Evolutionary conservation across 805 yeast species (phyloP), one percentile per base, ranked within the genome.

Genomic region (Naumovozyma castellii): DNA sequence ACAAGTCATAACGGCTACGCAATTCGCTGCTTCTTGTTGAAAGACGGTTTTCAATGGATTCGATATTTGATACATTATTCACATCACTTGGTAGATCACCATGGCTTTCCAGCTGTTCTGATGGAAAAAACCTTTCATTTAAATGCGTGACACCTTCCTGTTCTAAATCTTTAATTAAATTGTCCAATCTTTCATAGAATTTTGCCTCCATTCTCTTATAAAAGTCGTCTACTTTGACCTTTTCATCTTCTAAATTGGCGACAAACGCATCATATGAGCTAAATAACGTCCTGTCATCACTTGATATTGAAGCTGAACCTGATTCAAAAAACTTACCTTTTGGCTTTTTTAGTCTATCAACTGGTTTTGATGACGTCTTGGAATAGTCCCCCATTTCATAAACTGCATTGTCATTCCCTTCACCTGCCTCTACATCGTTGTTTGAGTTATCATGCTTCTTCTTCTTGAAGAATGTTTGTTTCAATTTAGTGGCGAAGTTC

Each of bases 161-260:
- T 45, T 67, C 69, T 39, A 77, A 62, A 50, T 77, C 81, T 41
- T 61, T 55, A 20, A 72, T 53, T 42, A 77, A 62, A 20, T 65
- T 57, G 35, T 69, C 72, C 50, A 66, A 73, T 38, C 69, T 71
- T 5, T 45, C 50, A 43, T 66, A 69, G 16, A 76, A 61, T 41
- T 68, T 71, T 1, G 61, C 51, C 49, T 77, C 80, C 38, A 69
- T 70, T 14, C 48, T 41, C 32, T 61, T 58, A 54, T 71, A 78
- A 45, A 78, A 78, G 5, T 56, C 62, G 50, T 75, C 76, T 42
- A 78, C 68, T 47, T 74, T 76, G 18, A 48, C 45, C 41, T 76
- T 63, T 49, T 78, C 81, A n/a, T 53, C 57, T 19, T 65, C 49
- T 37, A 79, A 60, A 41, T 65, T 67, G 28, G 64, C 57, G 30